Evolutionary conservation across 1,284 basidiomycete genomes (phyloP).

Genomic region (Fomitiporia mediterranea): DNA sequence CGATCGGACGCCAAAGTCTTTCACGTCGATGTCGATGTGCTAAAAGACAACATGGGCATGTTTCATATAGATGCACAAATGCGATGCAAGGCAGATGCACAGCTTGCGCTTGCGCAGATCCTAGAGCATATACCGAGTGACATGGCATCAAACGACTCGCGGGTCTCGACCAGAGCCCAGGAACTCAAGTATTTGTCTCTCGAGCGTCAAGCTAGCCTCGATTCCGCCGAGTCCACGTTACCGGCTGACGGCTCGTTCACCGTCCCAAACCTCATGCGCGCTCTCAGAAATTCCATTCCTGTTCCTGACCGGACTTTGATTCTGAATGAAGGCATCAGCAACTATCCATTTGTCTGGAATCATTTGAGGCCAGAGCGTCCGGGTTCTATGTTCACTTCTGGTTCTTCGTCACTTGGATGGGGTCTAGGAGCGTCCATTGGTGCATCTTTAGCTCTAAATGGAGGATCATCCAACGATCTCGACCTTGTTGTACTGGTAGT

Average conservation of each 20-base stretch:
- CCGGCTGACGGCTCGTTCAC: slow-evolving; percentile 31
- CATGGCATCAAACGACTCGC: slow-evolving; percentile 6
- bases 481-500: slow-evolving; percentile 56
- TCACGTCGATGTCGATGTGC: slow-evolving; percentile 59
- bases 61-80: slow-evolving; percentile 54
- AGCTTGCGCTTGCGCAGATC: slow-evolving; percentile 49
- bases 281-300: slow-evolving; percentile 41
- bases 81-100: slow-evolving; percentile 52
- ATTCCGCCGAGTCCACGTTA: slow-evolving; percentile 26
- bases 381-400: slow-evolving; percentile 49
- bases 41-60: slow-evolving; percentile 49
- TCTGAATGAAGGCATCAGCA: slow-evolving; percentile 62
- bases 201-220: slow-evolving; percentile 27
- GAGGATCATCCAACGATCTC: slow-evolving; percentile 25
- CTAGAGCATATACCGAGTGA: slow-evolving; percentile 29
- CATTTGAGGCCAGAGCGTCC: slow-evolving; percentile 51
- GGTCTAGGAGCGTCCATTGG: slow-evolving; percentile 60
- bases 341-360: slow-evolving; percentile 48
- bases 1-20: slow-evolving; percentile 44
- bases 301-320: slow-evolving; percentile 40
- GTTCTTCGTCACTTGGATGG: slow-evolving; percentile 63
- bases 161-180: slow-evolving; percentile 21
- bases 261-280: slow-evolving; percentile 44
- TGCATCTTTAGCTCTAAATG: slow-evolving; percentile 42
- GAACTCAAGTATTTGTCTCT: slow-evolving; percentile 24